Evolutionary conservation across 2,329 filamentous ascomycete genomes (phyloP).

Genomic region (Fonsecaea pedrosoi): DNA sequence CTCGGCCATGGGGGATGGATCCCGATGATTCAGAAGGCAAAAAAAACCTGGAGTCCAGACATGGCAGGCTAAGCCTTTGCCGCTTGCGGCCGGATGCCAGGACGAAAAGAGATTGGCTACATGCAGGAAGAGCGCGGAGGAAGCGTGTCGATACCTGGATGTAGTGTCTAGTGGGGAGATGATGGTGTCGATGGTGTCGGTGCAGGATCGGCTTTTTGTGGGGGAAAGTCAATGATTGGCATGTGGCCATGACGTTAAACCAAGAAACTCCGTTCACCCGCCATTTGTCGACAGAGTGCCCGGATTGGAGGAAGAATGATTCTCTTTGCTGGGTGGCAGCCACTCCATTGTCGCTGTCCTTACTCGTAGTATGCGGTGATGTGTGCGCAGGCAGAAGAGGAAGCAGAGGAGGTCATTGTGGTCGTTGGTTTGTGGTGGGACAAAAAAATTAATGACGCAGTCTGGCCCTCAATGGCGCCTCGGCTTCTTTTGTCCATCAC

Average conservation of each 20-base stretch:
- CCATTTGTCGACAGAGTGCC: constrained; percentile 8
- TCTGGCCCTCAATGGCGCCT: not conserved
- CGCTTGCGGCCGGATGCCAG: not conserved
- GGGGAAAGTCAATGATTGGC: constrained; percentile 18
- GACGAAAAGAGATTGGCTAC: constrained; percentile 4
- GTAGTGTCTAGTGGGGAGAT: not conserved
- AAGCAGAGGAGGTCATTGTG: no score
- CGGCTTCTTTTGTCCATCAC: not conserved
- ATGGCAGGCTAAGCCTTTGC: not conserved
- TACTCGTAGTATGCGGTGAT: not conserved
- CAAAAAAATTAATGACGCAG: not conserved
- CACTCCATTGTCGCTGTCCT: not conserved
- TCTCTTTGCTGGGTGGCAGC: not conserved
- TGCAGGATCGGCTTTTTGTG: constrained; percentile 33
- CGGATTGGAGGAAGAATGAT: not conserved
- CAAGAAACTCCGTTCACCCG: constrained; percentile 18
- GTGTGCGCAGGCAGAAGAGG: no score
- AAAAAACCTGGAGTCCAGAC: constrained; percentile 8
- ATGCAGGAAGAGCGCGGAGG: not conserved
- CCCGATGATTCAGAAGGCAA: constrained; percentile 19
- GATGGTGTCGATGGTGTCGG: constrained; percentile 23
- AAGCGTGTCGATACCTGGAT: not conserved
- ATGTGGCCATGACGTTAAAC: constrained; percentile 23
- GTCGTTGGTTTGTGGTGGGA: no score
- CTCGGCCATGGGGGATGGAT: not conserved